A percentile compares a stretch with the other conserved stretches of the same genome.
phyloP scores from a whole-genome alignment of 2,329 filamentous ascomycete species.

The Lasiodiplodia sp. region DNA sequence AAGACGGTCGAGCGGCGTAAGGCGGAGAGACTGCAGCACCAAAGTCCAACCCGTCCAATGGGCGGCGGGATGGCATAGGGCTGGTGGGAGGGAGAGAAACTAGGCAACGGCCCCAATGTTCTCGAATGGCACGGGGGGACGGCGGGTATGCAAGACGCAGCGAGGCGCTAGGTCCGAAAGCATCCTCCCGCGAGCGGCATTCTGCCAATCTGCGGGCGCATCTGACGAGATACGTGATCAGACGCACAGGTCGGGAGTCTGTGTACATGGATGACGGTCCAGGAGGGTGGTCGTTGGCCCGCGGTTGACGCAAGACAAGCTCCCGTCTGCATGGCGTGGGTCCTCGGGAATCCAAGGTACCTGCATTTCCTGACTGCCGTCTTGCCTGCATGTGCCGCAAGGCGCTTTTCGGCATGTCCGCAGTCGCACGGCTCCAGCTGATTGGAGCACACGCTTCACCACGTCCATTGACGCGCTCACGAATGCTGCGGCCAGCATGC shows the following conservation, averaged over 20 bases:
- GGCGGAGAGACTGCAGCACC: neutral
- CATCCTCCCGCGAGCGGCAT: neutral
- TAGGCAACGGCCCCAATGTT: conserved; percentile 19
- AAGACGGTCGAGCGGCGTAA: neutral
- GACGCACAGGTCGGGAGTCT: conserved; percentile 19
- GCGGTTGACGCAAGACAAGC: conserved; percentile 24
- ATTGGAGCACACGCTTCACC: neutral
- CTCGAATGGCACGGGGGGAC: neutral
- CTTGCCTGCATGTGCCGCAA: conserved; percentile 18
- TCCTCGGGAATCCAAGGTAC: conserved; percentile 21
- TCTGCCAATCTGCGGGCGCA: conserved; percentile 1
- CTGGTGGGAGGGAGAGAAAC: neutral
- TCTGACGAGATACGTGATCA: conserved; percentile 19
- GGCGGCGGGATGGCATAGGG: neutral
- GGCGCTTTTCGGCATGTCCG: conserved; percentile 24
- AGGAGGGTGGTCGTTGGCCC: conserved; percentile 7
- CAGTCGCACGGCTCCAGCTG: neutral
- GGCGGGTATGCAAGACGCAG: conserved; percentile 9
- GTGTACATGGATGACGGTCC: conserved; percentile 7
- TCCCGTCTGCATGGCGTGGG: conserved; percentile 14
- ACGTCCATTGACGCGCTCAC: neutral
- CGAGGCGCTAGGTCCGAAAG: conserved; percentile 3
- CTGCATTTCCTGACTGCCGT: conserved; percentile 24
- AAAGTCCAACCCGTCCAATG: neutral
- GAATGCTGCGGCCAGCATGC: neutral